phyloP scores from a whole-genome alignment of 2,329 filamentous ascomycete genomes.

The Chalara sp. region DNA sequence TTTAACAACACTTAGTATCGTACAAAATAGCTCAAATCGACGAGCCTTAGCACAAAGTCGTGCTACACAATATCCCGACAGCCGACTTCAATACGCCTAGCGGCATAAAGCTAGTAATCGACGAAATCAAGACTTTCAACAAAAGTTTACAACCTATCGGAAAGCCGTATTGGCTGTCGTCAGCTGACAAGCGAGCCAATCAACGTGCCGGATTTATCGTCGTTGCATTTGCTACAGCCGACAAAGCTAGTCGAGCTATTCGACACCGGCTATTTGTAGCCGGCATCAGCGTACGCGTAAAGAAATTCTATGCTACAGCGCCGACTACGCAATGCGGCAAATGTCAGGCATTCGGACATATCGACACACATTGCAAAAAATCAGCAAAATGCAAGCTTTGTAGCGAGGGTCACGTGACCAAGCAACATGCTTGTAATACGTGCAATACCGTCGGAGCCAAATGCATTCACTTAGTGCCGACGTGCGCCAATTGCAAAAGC shows the following conservation, averaged over 20 bases:
- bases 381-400: not conserved
- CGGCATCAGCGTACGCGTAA: not conserved
- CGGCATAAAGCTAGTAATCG: not conserved
- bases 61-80: not conserved
- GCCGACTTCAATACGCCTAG: not conserved
- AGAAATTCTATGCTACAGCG: not conserved
- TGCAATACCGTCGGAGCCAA: not conserved
- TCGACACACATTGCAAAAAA: not conserved
- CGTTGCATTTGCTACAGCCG: conserved; percentile 1
- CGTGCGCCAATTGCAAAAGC: not conserved
- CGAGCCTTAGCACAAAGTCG: not conserved
- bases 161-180: not conserved
- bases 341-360: conserved; percentile 1
- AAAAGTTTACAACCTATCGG: conserved; percentile 1
- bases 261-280: conserved; percentile 1
- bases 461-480: conserved; percentile 1
- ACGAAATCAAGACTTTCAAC: conserved; percentile 3
- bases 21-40: not conserved
- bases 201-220: not conserved
- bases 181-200: not conserved
- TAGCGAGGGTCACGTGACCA: not conserved
- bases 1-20: not conserved
- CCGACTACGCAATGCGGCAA: not conserved
- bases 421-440: not conserved
- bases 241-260: conserved; percentile 2